Evolutionary conservation across 495 filamentous ascomycete genomes (phyloP).

Genomic region (Neurospora cerealis): DNA sequence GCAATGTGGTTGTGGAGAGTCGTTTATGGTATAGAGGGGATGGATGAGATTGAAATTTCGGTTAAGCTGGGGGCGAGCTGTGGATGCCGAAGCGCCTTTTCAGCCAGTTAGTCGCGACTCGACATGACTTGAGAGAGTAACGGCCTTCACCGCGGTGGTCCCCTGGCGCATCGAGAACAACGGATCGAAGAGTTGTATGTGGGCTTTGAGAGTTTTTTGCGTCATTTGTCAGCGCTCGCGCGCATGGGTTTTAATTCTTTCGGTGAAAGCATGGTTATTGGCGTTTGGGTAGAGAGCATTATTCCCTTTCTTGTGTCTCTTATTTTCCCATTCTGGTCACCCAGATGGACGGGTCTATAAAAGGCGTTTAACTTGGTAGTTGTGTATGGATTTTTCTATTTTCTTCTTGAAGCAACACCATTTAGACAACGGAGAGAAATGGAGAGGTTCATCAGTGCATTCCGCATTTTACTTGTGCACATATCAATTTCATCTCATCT

Average conservation of each 20-base stretch:
- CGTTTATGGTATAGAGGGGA: constrained; percentile 67
- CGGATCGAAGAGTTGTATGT: not conserved
- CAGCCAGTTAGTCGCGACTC: not conserved
- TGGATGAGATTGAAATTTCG: not conserved
- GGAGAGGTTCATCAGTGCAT: not conserved
- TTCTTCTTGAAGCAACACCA: not conserved
- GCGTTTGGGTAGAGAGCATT: constrained; percentile 1
- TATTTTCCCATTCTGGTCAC: not conserved
- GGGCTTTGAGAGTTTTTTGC: not conserved
- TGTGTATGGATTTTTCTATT: not conserved
- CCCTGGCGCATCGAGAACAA: not conserved
- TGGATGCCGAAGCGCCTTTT: not conserved
- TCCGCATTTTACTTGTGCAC: too few relatives aligned
- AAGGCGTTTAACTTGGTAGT: not conserved
- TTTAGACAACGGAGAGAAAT: not conserved
- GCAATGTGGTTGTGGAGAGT: constrained; percentile 94
- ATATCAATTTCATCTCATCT: not conserved
- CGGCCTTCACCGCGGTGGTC: not conserved
- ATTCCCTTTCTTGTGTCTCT: not conserved
- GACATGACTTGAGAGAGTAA: not conserved
- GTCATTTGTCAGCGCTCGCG: not conserved
- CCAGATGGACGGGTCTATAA: not conserved
- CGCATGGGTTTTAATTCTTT: not conserved
- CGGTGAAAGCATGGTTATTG: not conserved
- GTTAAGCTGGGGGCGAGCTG: not conserved